These are phyloP conservation scores for Hygrocybe punicea DNA, from an alignment of 768 basidiomycete species.

Conservation along the genomic window DNA sequence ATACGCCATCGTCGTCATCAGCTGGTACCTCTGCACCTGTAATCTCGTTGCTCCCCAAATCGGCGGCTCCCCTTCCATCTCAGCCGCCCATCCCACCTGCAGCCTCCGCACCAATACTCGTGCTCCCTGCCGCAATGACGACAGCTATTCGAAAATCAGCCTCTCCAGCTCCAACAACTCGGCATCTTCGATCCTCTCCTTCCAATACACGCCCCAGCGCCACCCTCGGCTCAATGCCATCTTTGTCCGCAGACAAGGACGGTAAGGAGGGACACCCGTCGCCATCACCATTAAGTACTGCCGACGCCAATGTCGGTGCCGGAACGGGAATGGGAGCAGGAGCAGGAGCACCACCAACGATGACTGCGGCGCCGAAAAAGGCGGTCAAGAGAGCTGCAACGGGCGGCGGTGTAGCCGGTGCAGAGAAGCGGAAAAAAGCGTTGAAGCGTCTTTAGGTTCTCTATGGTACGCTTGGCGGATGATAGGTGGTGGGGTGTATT, in stretches of 20 bases:
- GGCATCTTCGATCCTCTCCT: slow-evolving; percentile 41
- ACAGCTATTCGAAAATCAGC: slow-evolving; percentile 42
- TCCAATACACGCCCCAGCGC: slow-evolving; percentile 17
- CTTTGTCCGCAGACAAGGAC: slow-evolving; percentile 36
- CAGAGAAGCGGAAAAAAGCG: slow-evolving; percentile 87
- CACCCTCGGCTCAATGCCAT: neutral
- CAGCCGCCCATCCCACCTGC: slow-evolving; percentile 20
- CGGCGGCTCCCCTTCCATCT: slow-evolving; percentile 12
- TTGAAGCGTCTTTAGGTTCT: slow-evolving; percentile 62
- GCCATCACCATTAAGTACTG: slow-evolving; percentile 66
- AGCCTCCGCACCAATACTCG: slow-evolving; percentile 30
- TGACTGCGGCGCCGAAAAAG: slow-evolving; percentile 39
- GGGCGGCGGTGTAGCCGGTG: slow-evolving; percentile 47
- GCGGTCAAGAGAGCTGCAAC: slow-evolving; percentile 68
- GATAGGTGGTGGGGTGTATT: too few relatives aligned
- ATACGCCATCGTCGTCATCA: slow-evolving; percentile 36
- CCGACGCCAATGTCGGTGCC: slow-evolving; percentile 62
- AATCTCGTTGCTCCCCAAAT: slow-evolving; percentile 15
- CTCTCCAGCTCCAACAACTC: slow-evolving; percentile 41
- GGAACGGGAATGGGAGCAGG: slow-evolving; percentile 30
- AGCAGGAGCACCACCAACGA: slow-evolving; percentile 31
- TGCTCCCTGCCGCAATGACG: slow-evolving; percentile 34
- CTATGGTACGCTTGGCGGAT: too few relatives aligned
- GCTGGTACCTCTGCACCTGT: slow-evolving; percentile 24
- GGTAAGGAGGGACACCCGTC: slow-evolving; percentile 63